Evolutionary conservation across 306 rosid species (phyloP).

Genomic region (Elaeagnus macrophylla): DNA sequence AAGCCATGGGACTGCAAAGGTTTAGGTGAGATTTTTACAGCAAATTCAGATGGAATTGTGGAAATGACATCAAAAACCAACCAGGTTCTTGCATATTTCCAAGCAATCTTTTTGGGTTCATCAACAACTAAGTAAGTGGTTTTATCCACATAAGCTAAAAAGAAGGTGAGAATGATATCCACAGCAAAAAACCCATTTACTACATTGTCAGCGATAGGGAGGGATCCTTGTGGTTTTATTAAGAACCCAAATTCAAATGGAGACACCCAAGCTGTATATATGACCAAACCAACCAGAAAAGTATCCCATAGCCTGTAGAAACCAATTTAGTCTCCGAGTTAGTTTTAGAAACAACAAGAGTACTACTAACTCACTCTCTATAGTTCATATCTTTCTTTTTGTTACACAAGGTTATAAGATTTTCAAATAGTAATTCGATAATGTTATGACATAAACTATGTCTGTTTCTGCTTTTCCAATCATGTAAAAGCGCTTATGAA

Average conservation of each 20-base stretch:
- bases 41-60: conserved; percentile 72
- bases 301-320: conserved; percentile 68
- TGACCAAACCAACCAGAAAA: conserved; percentile 56
- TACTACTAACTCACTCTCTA: neutral
- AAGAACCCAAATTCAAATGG: conserved; percentile 94
- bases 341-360: neutral
- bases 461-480: too few relatives aligned
- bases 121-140: conserved; percentile 62
- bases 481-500: too few relatives aligned
- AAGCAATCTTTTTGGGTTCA: conserved; percentile 49
- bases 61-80: conserved; percentile 67
- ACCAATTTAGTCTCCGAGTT: conserved; percentile 6
- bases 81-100: conserved; percentile 61
- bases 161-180: conserved; percentile 79
- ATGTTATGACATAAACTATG: too few relatives aligned
- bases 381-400: neutral
- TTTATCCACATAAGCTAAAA: conserved; percentile 75
- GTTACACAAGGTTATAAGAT: neutral
- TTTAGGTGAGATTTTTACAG: conserved; percentile 35
- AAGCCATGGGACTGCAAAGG: conserved; percentile 56
- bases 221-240: conserved; percentile 46
- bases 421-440: too few relatives aligned
- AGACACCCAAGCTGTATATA: conserved; percentile 93
- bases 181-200: conserved; percentile 71
- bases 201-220: conserved; percentile 56